Conservation (phyloP, 495 filamentous ascomycete species). For the Penicillium longicatenatum region DNA sequence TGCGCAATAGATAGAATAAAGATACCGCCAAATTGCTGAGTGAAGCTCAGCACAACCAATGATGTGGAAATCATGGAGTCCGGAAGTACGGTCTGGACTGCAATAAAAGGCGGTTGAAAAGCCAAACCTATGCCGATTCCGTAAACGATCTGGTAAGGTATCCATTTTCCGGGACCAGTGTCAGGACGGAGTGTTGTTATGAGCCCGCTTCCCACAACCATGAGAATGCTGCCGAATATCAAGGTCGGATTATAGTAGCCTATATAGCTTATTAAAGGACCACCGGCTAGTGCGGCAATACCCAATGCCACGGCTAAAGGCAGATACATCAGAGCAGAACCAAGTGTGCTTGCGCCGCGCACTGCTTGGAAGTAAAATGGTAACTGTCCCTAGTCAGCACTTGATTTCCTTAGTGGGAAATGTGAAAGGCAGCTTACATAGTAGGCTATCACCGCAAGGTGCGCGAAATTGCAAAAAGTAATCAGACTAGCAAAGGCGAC, state of each 20-base stretch:
- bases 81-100: neutral
- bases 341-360: conserved; percentile 1
- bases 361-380: conserved; percentile 5
- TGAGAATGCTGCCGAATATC: conserved; percentile 1
- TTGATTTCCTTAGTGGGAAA: no score
- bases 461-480: no score
- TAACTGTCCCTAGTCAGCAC: neutral
- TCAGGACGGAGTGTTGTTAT: neutral
- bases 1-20: neutral
- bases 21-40: conserved; percentile 1
- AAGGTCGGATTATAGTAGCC: conserved; percentile 1
- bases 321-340: conserved; percentile 4
- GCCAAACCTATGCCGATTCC: conserved; percentile 1
- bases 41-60: conserved; percentile 3
- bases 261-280: neutral
- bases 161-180: neutral
- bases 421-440: no score
- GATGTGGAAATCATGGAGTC: neutral
- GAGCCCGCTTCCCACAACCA: neutral
- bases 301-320: neutral
- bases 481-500: no score
- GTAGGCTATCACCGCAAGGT: no score
- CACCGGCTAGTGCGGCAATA: neutral
- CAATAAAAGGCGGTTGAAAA: conserved; percentile 2
- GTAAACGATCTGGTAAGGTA: conserved; percentile 3